These are phyloP conservation scores for Plantago major DNA, from an alignment of 257 asterid genomes.

Conservation along the genomic window DNA sequence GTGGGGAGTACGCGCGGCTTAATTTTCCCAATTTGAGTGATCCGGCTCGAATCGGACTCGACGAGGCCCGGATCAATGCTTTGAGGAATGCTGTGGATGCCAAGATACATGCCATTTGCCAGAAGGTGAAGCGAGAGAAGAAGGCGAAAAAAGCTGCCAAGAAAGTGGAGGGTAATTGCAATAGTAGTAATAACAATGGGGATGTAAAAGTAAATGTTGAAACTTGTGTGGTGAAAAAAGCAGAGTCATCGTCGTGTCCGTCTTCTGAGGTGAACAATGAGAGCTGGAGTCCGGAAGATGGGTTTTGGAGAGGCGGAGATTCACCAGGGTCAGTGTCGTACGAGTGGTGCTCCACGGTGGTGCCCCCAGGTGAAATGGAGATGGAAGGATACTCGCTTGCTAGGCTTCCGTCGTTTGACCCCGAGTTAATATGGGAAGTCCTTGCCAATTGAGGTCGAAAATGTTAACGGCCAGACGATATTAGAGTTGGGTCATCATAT, in stretches of 20 bases:
- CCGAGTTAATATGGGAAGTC: constrained; percentile 90
- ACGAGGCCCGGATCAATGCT: constrained; percentile 44
- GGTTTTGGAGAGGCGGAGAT: constrained; percentile 40
- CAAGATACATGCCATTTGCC: constrained; percentile 75
- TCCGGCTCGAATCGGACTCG: constrained; percentile 56
- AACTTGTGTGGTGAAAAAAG: constrained; percentile 12
- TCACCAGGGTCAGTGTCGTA: constrained; percentile 36
- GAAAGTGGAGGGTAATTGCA: constrained; percentile 12
- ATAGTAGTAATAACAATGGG: background rate
- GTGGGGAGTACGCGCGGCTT: constrained; percentile 87
- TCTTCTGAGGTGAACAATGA: constrained; percentile 28
- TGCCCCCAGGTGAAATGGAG: constrained; percentile 30
- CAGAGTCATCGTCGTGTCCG: constrained; percentile 28
- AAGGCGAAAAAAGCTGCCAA: constrained; percentile 32
- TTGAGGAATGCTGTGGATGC: constrained; percentile 79
- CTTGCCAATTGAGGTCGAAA: constrained; percentile 52
- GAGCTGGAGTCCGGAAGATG: constrained; percentile 53
- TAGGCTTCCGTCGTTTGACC: constrained; percentile 84
- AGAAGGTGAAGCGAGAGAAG: constrained; percentile 61
- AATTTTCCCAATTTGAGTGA: constrained; percentile 74
- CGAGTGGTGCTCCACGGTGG: constrained; percentile 33
- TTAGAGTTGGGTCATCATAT: too few species aligned
- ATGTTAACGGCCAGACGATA: too few species aligned
- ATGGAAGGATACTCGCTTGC: constrained; percentile 63
- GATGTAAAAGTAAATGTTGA: background rate